These are phyloP conservation scores for Hamiltosporidium tvaerminnensis DNA, from an alignment of 371 early-diverging fungal species.

Conservation along the genomic window DNA sequence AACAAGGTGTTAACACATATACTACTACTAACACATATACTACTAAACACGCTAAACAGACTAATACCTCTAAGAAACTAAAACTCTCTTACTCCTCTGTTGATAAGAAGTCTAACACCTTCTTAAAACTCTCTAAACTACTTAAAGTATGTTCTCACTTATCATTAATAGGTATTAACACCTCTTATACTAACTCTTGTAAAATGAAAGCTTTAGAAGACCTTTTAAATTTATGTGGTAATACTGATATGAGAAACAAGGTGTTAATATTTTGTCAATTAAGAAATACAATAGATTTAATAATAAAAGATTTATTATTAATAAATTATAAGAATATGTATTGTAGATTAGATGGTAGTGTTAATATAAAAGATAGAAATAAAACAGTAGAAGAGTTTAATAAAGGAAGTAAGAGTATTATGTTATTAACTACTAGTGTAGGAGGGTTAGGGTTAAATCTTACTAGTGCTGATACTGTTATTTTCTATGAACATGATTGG, in stretches of 20 bases:
- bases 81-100: too few relatives aligned
- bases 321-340: conserved; percentile 49
- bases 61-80: too few relatives aligned
- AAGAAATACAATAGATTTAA: conserved; percentile 80
- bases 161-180: conserved; percentile 65
- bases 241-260: conserved; percentile 57
- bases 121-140: conserved; percentile 10
- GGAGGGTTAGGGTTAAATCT: conserved; percentile 95
- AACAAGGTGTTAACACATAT: too few relatives aligned
- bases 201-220: conserved; percentile 65
- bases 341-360: conserved; percentile 81
- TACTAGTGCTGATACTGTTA: conserved; percentile 93
- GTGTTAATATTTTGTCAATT: conserved; percentile 88
- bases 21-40: too few relatives aligned
- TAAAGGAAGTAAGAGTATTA: conserved; percentile 72
- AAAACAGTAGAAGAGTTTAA: conserved; percentile 81
- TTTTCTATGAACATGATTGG: conserved; percentile 99
- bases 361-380: conserved; percentile 65
- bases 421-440: conserved; percentile 83
- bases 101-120: too few relatives aligned
- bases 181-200: too few relatives aligned
- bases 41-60: too few relatives aligned
- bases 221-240: conserved; percentile 66
- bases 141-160: conserved; percentile 38
- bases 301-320: conserved; percentile 55